Conservation (phyloP, 805 yeast genomes). For the Candida oleophila region DNA sequence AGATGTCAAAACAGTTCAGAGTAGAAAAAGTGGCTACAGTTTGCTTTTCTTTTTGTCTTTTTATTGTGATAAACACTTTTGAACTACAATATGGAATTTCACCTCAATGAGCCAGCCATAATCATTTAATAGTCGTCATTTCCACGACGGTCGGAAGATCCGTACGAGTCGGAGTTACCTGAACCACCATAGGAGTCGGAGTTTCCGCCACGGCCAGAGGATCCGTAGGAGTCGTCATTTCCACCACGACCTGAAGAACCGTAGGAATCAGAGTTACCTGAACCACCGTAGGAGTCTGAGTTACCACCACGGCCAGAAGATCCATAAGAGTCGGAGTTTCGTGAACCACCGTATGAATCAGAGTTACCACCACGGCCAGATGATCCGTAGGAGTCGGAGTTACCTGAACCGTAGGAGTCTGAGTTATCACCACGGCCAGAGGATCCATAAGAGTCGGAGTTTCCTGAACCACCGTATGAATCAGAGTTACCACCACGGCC, state of each 20-base stretch:
- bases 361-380: slow-evolving; percentile 1
- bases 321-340: slow-evolving; percentile 13
- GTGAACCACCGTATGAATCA: slow-evolving; percentile 17
- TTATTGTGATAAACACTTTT: neutral
- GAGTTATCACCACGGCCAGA: slow-evolving; percentile 9
- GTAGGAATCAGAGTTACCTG: slow-evolving; percentile 13
- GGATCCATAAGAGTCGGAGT: slow-evolving; percentile 9
- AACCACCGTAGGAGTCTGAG: slow-evolving; percentile 13
- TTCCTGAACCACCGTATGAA: slow-evolving; percentile 12
- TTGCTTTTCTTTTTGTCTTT: too few relatives aligned
- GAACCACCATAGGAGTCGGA: too few relatives aligned
- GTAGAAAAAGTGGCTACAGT: too few relatives aligned
- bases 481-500: slow-evolving; percentile 13
- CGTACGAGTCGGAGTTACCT: slow-evolving; percentile 11
- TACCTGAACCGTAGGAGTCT: slow-evolving; percentile 16
- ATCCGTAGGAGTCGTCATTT: slow-evolving; percentile 13
- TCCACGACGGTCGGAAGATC: slow-evolving; percentile 11
- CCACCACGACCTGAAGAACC: slow-evolving; percentile 14
- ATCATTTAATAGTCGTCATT: slow-evolving; percentile 12
- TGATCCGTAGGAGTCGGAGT: slow-evolving; percentile 1
- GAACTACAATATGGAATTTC: neutral
- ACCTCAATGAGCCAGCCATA: neutral
- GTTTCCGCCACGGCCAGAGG: slow-evolving; percentile 9
- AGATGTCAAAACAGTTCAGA: too few relatives aligned
- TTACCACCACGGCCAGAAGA: slow-evolving; percentile 12